Evolutionary conservation across 2,329 filamentous ascomycete genomes (phyloP), one percentile per base, ranked within the genome.

Genomic region (Aspergillus transmontanensis): DNA sequence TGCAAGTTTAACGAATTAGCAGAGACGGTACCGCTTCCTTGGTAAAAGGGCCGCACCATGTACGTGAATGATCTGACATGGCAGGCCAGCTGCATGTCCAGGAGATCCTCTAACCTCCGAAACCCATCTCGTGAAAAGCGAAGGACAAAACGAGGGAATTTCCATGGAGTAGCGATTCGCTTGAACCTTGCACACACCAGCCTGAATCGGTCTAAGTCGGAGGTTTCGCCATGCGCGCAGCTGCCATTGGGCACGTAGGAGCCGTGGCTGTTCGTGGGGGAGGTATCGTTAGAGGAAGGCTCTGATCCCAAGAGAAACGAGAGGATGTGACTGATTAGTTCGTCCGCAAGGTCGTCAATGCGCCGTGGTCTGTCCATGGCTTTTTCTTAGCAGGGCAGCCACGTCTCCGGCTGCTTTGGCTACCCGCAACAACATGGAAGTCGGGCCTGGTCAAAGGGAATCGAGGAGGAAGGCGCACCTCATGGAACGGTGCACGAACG

Each of bases 101-200:
- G 64, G 43, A 78, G 67, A 39, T 78, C 73, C 39, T 74, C 71
- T 55, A 78, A 63, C 30, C 76, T 71, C 45, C 66, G 69, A 46
- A 79, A 78, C 7, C 73, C 76, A 51, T 75, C 70, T 30, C 64
- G 67, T 10, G 75, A 78, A 39, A 77, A 79, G 23, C 75, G 72
- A n/a, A 78, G 64, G 34, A 71, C 73, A 51, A 80, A 78, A 41
- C 73, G 72, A 36, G 71, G 66, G 59, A 80, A 80, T 62, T 75
- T 78, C 59, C 72, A 75, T 14, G 78, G 78, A 3, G 77, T 78
- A 30, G 74, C 75, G 50, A 80, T 76, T 36, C 75, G 76, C 72
- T 74, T 74, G 68, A 80, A 80, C 36, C 78, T 70, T 63, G 70
- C 75, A 68, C 77, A 80, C 36, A 79, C 76, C 30, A 80, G 75